Evolutionary conservation across 306 rosid species (phyloP), one percentile per base, ranked within the genome.

Genomic region (Benincasa hispida): DNA sequence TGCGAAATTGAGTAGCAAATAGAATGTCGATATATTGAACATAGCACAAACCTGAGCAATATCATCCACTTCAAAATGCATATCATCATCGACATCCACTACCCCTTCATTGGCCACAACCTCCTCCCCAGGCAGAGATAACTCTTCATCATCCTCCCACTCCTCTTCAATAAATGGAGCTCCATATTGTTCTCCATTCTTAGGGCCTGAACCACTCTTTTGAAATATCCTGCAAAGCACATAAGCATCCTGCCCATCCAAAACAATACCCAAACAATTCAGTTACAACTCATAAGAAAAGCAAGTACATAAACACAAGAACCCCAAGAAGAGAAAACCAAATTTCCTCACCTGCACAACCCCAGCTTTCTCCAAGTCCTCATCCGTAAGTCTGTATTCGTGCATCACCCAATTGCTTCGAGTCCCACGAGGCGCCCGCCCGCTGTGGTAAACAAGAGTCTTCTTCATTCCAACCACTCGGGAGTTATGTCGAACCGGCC

Each of bases 371-470:
- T 76, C 90, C 86, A 90, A 27, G 8, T 83, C 83, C 63, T 89
- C 93, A 39, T 88, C 91, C 14, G 51, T 78, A 37, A 92, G 78
- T 62, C 86, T 87, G 54, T 92, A 95, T 86, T 95, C 99, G 21
- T 95, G 99, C 99, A 95, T 95, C 3, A 95, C 99, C 99, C 99
- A 95, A 73, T 95, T 95, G 78, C 87, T 85, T 8, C 99, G 87
- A 2, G 17, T 65, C 0, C 99, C 99, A 1, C 72, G 81, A 0
- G 99, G 99, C 0, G 99, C 98, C 3, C 99, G 86, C 3, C 98
- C 99, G 3, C 47, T 48, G 35, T 95, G 99, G 78, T 84, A 95
- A 69, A 95, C 99, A 5, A 92, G 96, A 3, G 99, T 95, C 80
- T 95, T 95, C 89, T 95, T 95, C 99, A 92, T 90, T 51, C 98